Conservation (phyloP, 345 rosid species). For the Arabidopsis arenosa region DNA sequence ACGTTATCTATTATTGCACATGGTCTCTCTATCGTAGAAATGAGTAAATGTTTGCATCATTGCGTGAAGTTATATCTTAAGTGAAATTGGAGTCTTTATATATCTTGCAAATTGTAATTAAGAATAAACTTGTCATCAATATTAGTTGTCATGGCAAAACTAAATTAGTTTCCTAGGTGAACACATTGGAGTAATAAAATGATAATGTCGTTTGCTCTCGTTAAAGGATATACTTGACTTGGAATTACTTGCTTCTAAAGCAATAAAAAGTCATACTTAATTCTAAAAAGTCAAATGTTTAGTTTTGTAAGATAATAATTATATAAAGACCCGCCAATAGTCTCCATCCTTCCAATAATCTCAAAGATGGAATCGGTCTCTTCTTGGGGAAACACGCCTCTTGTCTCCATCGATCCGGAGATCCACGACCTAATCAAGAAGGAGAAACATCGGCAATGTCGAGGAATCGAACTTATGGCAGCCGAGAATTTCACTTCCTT, state of each 20-base stretch:
- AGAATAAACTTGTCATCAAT: not conserved
- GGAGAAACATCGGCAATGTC: slow-evolving; percentile 93
- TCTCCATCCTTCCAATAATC: not conserved
- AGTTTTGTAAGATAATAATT: not conserved
- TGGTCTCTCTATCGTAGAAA: no score
- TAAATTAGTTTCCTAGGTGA: not conserved
- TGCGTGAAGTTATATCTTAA: not conserved
- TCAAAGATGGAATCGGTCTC: slow-evolving; percentile 73
- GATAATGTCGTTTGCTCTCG: not conserved
- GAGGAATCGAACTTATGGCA: slow-evolving; percentile 92
- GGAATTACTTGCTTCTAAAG: not conserved
- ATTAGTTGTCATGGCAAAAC: not conserved
- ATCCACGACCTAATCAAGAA: slow-evolving; percentile 93
- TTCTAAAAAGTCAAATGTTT: not conserved
- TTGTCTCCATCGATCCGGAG: slow-evolving; percentile 68
- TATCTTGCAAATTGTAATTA: not conserved
- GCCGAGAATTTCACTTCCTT: slow-evolving; percentile 94
- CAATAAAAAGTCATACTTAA: not conserved
- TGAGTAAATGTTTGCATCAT: no score
- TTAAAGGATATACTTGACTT: not conserved
- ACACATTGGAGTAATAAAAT: not conserved
- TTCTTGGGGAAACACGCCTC: slow-evolving; percentile 75
- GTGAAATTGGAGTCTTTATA: not conserved
- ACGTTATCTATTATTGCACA: not conserved
- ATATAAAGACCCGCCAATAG: not conserved